Evolutionary conservation across 1,139 yeast species (phyloP).

Genomic region (Torulaspora globosa): DNA sequence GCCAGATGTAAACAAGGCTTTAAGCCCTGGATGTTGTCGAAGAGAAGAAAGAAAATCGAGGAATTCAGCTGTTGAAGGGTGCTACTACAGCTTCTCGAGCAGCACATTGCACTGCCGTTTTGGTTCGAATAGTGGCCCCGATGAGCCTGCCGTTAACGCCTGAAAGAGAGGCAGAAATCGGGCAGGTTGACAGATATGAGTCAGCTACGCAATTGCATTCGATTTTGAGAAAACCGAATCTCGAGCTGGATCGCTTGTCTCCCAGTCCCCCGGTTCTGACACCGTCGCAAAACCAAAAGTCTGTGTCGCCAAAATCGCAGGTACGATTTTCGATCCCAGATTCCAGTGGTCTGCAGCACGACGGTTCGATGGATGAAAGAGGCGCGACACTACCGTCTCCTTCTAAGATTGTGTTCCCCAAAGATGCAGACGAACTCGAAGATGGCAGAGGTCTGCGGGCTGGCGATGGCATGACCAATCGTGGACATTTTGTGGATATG

Average conservation of each 20-base stretch:
- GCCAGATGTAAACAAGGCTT: slow-evolving; percentile 3
- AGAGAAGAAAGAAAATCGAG: not conserved
- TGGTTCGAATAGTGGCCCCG: not conserved
- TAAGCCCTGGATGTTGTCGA: not conserved
- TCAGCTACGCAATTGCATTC: slow-evolving; percentile 11
- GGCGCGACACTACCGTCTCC: slow-evolving; percentile 12
- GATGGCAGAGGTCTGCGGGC: not conserved
- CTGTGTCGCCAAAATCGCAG: slow-evolving; percentile 17
- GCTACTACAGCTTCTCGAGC: not conserved
- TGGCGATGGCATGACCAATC: slow-evolving; percentile 4
- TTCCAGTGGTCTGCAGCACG: slow-evolving; percentile 1
- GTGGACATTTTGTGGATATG: slow-evolving; percentile 32
- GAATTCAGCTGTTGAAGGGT: not conserved
- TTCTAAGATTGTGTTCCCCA: slow-evolving; percentile 18
- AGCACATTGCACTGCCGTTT: not conserved
- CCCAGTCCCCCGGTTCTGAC: not conserved
- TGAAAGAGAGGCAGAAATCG: not conserved
- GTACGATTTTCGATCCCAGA: slow-evolving; percentile 21
- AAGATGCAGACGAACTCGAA: slow-evolving; percentile 4
- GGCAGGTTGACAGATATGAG: not conserved
- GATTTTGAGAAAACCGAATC: slow-evolving; percentile 10
- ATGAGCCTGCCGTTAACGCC: slow-evolving; percentile 11
- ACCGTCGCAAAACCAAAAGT: not conserved
- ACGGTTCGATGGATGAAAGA: not conserved
- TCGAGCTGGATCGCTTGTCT: not conserved